phyloP scores from a whole-genome alignment of 139 green algal genomes.

The Chloropicon primus region DNA sequence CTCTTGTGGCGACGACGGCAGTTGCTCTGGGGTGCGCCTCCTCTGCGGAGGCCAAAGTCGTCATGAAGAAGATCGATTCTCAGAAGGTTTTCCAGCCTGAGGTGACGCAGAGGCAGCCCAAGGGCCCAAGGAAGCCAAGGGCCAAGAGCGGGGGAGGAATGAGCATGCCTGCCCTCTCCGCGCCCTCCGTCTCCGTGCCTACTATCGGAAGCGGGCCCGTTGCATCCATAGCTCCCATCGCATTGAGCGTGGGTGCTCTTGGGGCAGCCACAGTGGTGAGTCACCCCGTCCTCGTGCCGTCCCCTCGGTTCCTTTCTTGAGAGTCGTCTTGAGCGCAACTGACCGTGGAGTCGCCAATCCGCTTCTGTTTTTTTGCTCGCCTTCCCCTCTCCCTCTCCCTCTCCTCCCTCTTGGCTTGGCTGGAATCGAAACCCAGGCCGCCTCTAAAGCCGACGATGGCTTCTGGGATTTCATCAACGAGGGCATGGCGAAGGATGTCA shows the following conservation, averaged over 20 bases:
- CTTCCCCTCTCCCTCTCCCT: no score
- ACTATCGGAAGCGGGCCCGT: neutral
- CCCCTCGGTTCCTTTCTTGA: no score
- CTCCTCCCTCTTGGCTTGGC: no score
- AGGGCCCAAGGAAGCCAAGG: neutral
- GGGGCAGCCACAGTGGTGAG: neutral
- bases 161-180: neutral
- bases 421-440: no score
- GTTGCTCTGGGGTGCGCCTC: neutral
- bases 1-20: no score
- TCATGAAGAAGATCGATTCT: neutral
- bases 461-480: conserved; percentile 2
- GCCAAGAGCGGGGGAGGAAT: neutral
- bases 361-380: no score
- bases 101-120: neutral
- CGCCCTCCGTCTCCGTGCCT: neutral
- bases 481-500: conserved; percentile 2
- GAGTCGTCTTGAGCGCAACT: no score
- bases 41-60: neutral
- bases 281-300: no score
- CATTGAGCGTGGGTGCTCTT: neutral
- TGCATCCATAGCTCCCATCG: neutral
- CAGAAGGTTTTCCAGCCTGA: neutral
- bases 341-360: no score
- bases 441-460: neutral